Conservation (phyloP, 225 moss, liverwort and hornwort genomes). For the Rhytidiadelphus loreus region DNA sequence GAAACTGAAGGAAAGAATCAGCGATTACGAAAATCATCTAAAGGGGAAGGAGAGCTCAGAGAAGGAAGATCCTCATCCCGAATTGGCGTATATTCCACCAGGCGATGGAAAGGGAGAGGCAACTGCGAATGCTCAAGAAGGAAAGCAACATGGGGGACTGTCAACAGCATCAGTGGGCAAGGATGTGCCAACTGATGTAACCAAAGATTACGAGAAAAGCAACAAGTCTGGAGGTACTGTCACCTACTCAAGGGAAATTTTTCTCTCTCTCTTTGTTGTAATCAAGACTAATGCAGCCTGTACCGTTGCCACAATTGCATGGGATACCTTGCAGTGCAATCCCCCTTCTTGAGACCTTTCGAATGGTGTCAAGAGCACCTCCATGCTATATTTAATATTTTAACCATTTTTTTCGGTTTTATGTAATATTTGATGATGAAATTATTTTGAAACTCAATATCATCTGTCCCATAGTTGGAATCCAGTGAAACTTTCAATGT, state of each 20-base stretch:
- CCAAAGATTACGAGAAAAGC: background rate
- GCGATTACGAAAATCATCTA: conserved; percentile 13
- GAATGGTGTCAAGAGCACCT: background rate
- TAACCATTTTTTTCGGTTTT: background rate
- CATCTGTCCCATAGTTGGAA: background rate
- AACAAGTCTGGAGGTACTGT: conserved; percentile 8
- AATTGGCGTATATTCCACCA: conserved; percentile 24
- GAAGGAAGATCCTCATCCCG: conserved; percentile 42
- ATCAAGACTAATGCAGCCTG: background rate
- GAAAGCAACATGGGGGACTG: conserved; percentile 20
- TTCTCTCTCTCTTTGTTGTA: background rate
- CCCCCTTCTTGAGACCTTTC: background rate
- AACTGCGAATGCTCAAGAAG: conserved; percentile 1
- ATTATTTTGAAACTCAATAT: background rate
- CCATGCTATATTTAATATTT: background rate
- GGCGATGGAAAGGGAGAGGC: conserved; percentile 3
- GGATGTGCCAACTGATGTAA: conserved; percentile 2
- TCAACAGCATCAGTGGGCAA: conserved; percentile 5
- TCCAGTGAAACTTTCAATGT: background rate
- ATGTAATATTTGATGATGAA: background rate
- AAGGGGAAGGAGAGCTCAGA: conserved; percentile 32
- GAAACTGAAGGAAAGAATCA: conserved; percentile 19
- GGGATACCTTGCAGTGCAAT: background rate
- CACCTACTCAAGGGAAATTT: background rate
- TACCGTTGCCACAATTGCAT: background rate